Percentiles rank a stretch among this genome's conserved stretches.
Conservation (phyloP, 192 early-diverging fungal genomes). For the Fimicolochytrium jonesii region DNA sequence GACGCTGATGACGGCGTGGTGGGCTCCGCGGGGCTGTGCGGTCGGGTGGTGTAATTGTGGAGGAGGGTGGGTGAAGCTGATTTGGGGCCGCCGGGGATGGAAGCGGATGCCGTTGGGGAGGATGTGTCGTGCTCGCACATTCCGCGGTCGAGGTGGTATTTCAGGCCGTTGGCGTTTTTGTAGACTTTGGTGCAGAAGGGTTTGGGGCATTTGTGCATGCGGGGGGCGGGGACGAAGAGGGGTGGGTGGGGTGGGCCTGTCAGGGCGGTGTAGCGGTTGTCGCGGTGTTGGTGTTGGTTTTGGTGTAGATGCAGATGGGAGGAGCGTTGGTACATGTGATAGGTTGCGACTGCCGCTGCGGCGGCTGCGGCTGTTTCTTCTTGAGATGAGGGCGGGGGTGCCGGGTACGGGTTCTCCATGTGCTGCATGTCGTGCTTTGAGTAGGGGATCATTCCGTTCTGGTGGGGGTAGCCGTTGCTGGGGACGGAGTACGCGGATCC, state of each 20-base stretch:
- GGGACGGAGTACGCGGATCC: no score
- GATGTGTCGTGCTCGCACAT: constrained; percentile 19
- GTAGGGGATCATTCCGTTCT: no score
- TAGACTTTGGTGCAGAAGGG: constrained; percentile 55
- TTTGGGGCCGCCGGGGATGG: neutral
- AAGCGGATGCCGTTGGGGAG: no score
- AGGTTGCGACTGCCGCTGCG: neutral
- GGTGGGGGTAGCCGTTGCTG: no score
- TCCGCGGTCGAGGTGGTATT: constrained; percentile 91
- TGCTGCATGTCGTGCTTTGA: no score
- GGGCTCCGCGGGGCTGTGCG: neutral
- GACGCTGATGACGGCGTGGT: neutral
- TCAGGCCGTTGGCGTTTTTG: constrained; percentile 95
- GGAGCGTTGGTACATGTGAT: neutral
- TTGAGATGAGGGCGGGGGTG: no score
- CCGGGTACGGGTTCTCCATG: no score
- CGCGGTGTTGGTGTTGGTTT: neutral
- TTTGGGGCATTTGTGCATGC: constrained; percentile 22
- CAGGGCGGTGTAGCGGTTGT: neutral
- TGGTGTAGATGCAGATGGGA: neutral
- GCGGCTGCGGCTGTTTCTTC: neutral
- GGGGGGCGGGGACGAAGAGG: neutral
- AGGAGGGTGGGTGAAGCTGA: neutral
- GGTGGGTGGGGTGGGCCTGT: neutral
- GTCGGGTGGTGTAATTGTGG: neutral